Base-by-base conservation (phyloP, 2,329 filamentous ascomycete genomes). In the Penicillium italicum region DNA sequence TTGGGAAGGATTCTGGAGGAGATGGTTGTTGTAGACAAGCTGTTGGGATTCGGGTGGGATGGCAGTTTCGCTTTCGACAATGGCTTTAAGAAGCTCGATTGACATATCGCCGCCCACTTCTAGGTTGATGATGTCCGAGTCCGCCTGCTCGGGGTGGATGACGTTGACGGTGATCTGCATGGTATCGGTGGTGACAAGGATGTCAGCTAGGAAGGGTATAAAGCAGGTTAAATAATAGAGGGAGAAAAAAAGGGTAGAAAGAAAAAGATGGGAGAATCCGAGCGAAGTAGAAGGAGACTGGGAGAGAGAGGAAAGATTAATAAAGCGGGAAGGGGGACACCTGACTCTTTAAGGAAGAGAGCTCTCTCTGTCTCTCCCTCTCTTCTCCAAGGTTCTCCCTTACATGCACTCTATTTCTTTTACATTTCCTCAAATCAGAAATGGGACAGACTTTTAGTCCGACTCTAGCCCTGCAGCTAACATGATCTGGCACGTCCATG, bases 91-190 rank as follows among this genome's bases (percentile, higher is more conserved):
- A 50, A 91, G 87, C 67, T 87, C 87, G 65, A 97, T 77, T 45
- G 90, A 90, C 80, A 94, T 91, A 67, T 90, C 89, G 40, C 86
- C 82, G 58, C 88, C 88, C 63, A 96, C 85, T 66, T 96, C 91
- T 63, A 96, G 83, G 55, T 85, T 87, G 66, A 96, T 80, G 69
- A 96, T 82, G 69, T 91, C 89, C 61, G 87, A 83, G 71, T 91
- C 87, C 64, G 77, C 76, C 62, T 50, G 48, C 37, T 89, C 85
- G 62, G 87, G 85, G 62, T 88, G 88, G 70, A 88, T 88, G 72
- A 96, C 89, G 74, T 85, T 90, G 74, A 96, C 85, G 50, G 91
- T 94, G 76, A 96, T 88, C 75, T 87, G 89, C 91, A 91, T 96
- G 65, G 20, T 45, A 50, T 50, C 28, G 24, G 24, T 45, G 45